Conservation (phyloP, 2,329 filamentous ascomycete genomes). For the Cordyceps militaris region DNA sequence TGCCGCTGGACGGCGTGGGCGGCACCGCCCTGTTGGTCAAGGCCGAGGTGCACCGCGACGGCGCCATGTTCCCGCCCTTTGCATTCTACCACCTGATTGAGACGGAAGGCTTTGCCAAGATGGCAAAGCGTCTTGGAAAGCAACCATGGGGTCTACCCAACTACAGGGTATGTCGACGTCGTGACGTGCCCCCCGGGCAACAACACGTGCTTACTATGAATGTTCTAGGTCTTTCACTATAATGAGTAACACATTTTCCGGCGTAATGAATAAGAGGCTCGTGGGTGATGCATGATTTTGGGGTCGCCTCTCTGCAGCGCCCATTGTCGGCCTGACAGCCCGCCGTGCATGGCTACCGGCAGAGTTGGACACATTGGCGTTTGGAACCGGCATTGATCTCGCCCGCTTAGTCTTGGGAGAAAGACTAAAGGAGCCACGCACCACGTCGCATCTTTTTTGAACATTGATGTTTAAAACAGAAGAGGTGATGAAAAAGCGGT, state of each 20-base stretch:
- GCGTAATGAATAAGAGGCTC: constrained; percentile 9
- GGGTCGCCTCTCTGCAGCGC: not conserved
- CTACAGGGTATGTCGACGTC: constrained; percentile 82
- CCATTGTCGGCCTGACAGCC: not conserved
- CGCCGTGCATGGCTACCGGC: not conserved
- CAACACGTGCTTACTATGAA: constrained; percentile 7
- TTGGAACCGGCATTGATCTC: constrained; percentile 1
- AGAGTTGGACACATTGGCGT: constrained; percentile 4
- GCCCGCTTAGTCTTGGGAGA: not conserved
- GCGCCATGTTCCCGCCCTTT: constrained; percentile 97
- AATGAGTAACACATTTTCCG: constrained; percentile 13
- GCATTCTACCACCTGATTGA: constrained; percentile 95
- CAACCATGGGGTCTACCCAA: constrained; percentile 83
- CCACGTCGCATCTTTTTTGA: not conserved
- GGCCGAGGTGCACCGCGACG: constrained; percentile 92
- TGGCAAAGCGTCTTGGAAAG: constrained; percentile 86
- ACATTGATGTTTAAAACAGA: not conserved
- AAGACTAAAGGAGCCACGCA: not conserved
- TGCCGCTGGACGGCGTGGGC: constrained; percentile 85
- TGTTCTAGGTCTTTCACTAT: constrained; percentile 7
- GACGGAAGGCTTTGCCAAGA: constrained; percentile 96
- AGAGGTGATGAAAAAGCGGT: not conserved
- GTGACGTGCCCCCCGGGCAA: not conserved
- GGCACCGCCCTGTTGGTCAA: constrained; percentile 90
- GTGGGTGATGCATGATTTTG: constrained; percentile 6